Percentiles rank a stretch among this genome's conserved stretches.
Evolutionary conservation across 768 basidiomycete species (phyloP).

Genomic region (Suillus plorans): DNA sequence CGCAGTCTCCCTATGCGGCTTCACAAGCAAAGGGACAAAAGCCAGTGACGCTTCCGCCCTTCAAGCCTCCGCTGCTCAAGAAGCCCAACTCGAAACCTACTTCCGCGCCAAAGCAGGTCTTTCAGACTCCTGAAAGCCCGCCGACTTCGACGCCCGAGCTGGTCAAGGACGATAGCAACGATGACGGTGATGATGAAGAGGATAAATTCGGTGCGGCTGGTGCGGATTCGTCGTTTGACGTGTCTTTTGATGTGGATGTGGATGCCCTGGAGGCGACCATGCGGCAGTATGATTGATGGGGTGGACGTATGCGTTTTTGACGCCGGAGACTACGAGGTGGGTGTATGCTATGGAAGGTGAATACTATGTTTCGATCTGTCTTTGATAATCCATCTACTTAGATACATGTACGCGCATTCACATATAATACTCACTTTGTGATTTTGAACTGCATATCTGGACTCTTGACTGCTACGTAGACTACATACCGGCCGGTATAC

Average conservation of each 20-base stretch:
- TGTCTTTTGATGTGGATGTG: slow-evolving; percentile 30
- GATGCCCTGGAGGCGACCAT: slow-evolving; percentile 31
- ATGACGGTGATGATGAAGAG: not conserved
- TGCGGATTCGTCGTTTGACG: slow-evolving; percentile 32
- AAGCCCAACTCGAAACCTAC: not conserved
- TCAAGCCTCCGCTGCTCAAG: slow-evolving; percentile 28
- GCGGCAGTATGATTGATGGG: slow-evolving; percentile 27
- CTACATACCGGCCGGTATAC: too few relatives aligned
- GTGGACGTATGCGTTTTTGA: not conserved
- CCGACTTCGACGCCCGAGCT: not conserved
- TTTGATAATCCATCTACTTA: not conserved
- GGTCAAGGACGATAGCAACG: not conserved
- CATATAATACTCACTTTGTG: not conserved
- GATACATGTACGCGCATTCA: not conserved
- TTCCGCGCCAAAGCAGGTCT: not conserved
- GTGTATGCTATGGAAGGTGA: not conserved
- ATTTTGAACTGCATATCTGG: not conserved
- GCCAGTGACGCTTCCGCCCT: slow-evolving; percentile 18
- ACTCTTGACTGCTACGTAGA: not conserved
- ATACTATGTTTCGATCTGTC: not conserved
- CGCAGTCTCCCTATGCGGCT: not conserved
- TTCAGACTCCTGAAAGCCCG: not conserved
- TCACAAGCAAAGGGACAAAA: slow-evolving; percentile 20
- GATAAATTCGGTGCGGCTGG: slow-evolving; percentile 1
- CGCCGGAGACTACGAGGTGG: not conserved